Evolutionary conservation across 2,329 filamentous ascomycete genomes (phyloP).

Genomic region (Fusarium sp.): DNA sequence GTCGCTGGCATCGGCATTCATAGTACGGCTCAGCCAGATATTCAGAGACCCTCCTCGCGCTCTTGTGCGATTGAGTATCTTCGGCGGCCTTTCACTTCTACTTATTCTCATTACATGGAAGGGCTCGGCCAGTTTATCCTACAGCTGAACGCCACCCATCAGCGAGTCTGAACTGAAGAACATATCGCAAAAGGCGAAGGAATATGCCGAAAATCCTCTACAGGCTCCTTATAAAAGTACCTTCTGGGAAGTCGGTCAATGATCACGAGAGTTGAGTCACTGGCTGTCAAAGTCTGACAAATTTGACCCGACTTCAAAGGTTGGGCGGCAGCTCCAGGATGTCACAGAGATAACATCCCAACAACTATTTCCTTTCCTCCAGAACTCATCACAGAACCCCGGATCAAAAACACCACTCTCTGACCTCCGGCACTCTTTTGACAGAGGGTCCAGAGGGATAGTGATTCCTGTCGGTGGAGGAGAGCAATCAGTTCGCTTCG

Average conservation of each 20-base stretch:
- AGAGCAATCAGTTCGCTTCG: constrained; percentile 41
- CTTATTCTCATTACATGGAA: background rate
- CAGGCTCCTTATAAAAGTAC: constrained; percentile 41
- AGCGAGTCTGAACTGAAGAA: background rate
- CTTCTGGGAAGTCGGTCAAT: constrained; percentile 46
- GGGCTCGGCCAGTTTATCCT: background rate
- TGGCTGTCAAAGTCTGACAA: constrained; percentile 23
- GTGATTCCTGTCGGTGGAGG: constrained; percentile 46
- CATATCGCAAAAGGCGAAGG: background rate
- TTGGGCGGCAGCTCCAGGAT: background rate
- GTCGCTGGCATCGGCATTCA: background rate
- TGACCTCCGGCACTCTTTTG: constrained; percentile 36
- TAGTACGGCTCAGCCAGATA: background rate
- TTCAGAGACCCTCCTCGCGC: background rate
- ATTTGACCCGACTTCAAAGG: background rate
- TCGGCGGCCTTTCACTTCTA: background rate
- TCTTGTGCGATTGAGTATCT: background rate
- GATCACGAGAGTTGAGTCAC: constrained; percentile 16
- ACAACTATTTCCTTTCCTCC: constrained; percentile 40
- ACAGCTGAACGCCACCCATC: background rate
- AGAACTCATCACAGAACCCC: background rate
- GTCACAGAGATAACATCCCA: constrained; percentile 16
- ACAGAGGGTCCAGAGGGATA: constrained; percentile 39
- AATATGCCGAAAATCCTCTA: constrained; percentile 38
- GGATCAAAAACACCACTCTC: constrained; percentile 30